Base-by-base conservation (phyloP, 441 rosid genomes). In the Hura crepitans region DNA sequence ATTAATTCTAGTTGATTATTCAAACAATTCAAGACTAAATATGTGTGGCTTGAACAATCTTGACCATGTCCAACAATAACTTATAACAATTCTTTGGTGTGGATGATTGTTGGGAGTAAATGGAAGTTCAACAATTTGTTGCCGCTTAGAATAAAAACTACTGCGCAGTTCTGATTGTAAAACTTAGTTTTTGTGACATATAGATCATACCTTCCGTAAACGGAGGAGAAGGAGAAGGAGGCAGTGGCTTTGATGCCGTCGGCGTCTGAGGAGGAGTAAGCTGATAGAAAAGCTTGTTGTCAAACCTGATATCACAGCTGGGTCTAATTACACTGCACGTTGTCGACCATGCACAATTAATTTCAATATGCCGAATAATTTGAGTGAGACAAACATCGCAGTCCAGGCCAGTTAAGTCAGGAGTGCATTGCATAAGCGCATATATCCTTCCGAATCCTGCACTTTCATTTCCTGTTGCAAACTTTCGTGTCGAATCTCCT, bases 401-500 rank as follows among this genome's bases (percentile, higher is more conserved):
- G 0, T 73, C 18, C 9, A 2, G 56, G 31, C 27, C n/a, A 0
- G 81, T 46, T 72, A 79, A 62, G 47, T 81, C 86, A 31, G 82
- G 81, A 42, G 76, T 80, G 65, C 86, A 83, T 75, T 83, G 84
- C 39, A 62, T 72, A n/a, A 77, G 59, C 45, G 69, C 84, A 66
- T 76, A 83, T 35, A 80, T 33, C 6, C 30, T 68, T 17, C 51
- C 39, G 35, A 51, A 66, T 6, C 62, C 23, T 0, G 69, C 55
- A 15, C 23, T 4, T 2, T 46, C 57, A 20, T 65, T 18, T 8
- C 73, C 77, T 0, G 65, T 45, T 0, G 79, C 72, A 20, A 77
- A 79, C 73, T 83, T 83, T 33, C 17, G 9, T 0, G 9, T 6
- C 17, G 75, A 72, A 54, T 65, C 30, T 0, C 70, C 59, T 0